Base-by-base conservation (phyloP, 2,329 filamentous ascomycete genomes). In the Fusarium humuli region DNA sequence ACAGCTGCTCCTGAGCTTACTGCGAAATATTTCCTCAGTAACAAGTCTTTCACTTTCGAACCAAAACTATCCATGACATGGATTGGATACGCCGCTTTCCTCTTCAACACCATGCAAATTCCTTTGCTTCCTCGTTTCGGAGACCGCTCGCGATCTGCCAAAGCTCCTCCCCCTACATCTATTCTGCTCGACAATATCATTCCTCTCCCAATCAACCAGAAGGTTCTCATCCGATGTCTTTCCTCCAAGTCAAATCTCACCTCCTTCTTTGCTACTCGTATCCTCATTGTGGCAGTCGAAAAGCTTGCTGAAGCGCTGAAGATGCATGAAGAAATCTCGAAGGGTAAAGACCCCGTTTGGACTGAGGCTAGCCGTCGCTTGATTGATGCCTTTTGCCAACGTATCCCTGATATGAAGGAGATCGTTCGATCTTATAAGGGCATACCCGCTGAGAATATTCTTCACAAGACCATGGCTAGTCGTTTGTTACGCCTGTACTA, bases 41-140 rank as follows among this genome's bases (percentile, higher is more conserved):
- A 94, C 76, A 90, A 88, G 65, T 88, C 91, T 57, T 96, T 98
- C 75, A 89, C 91, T 0, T 94, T 97, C 68, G 94, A 98, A 44
- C 94, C 96, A 0, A 98, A 97, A 77, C 85, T 97, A 7, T 96
- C 94, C 5, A 91, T 94, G 46, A 96, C 94, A 0, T 99, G 96
- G 96, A 92, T 98, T 72, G 94, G 95, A 44, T 97, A 97, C 77
- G 94, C 94, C 0, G 90, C 94, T 0, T 93, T 98, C 67, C 82
- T 99, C 7, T 97, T 97, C 79, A 92, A 92, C 65, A 89, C 91
- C 2, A 89, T 98, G 47, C 87, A 91, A 61, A 83, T 97, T 37
- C 89, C 91, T 2, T 83, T 97, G 4, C 94, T 94, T 4, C 77
- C 83, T 27, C 87, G 87, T 65, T 93, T 95, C 76, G 94, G 94